Evolutionary conservation across 2,329 filamentous ascomycete species (phyloP), one percentile per base, ranked within the genome.

Genomic region (Cryphonectria carpinicola): DNA sequence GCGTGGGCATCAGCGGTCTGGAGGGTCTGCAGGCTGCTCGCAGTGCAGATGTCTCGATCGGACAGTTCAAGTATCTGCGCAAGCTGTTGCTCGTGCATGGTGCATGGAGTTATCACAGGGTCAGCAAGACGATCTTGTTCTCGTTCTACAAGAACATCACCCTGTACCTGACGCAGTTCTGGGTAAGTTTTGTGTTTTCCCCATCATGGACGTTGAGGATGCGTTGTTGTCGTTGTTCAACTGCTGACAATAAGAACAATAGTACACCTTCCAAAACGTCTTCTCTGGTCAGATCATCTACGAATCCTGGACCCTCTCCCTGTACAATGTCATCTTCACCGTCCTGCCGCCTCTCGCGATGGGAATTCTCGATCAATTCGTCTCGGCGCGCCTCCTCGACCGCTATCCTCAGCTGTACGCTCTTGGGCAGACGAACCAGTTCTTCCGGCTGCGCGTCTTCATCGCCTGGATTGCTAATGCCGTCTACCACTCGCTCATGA

Each of bases 111-210:
- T 99, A 99, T 79, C 95, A 98, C 80, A 92, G 96, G 71, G 92
- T 99, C 79, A 95, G 93, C 87, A 97, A 97, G 83, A 94, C 97
- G 71, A 98, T 99, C 77, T 82, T 99, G 73, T 99, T 97, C 83
- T 98, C 96, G 8, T 99, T 98, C 81, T 99, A 99, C 87, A 99
- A 99, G 87, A 99, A 99, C 83, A 98, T 98, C 75, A 92, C 95
- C 28, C 86, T 99, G 73, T 99, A 98, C 83, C 95, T 99, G 92
- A 99, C 97, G 72, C 97, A 99, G 80, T 99, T 99, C 80, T 99
- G 97, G 94, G 92, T 94, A 85, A 84, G 91, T 84, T 22, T 19
- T 4, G 7, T 28, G 28, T 28, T 10, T 22, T 37, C 7, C 19
- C 19, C 13, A 3, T 39, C 37, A 39, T 39, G 37, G 37, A 39